Evolutionary conservation across 106 monocot species (phyloP).

Genomic region (Phalaenopsis aphrodite): DNA sequence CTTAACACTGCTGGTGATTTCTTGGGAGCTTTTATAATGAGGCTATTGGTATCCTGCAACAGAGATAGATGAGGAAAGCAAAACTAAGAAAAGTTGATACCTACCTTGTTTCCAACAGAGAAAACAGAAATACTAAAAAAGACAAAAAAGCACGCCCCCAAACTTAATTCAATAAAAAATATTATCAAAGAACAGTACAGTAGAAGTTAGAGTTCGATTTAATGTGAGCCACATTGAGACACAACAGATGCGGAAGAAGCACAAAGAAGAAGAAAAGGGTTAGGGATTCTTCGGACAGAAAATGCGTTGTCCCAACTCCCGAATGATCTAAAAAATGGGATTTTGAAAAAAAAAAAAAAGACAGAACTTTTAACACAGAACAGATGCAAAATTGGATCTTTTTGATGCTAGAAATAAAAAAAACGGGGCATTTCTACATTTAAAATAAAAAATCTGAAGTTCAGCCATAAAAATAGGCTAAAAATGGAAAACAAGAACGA

Average conservation of each 20-base stretch:
- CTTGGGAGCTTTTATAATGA: constrained; percentile 34
- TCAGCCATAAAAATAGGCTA: background rate
- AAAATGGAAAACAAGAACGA: background rate
- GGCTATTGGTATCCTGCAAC: constrained; percentile 20
- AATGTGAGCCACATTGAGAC: background rate
- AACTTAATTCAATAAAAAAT: background rate
- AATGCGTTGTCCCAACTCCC: background rate
- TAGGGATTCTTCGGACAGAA: background rate
- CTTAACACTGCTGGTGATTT: constrained; percentile 18
- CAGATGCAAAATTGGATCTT: background rate
- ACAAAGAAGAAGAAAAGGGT: background rate
- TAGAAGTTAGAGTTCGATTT: background rate
- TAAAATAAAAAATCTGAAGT: background rate
- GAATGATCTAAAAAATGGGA: background rate
- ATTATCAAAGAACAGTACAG: too few species aligned
- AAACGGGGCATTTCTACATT: background rate
- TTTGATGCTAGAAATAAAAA: background rate
- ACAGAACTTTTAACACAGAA: background rate
- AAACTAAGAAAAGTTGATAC: background rate
- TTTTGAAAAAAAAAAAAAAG: too few species aligned
- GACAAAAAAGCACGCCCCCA: too few species aligned
- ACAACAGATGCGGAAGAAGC: background rate
- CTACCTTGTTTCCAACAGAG: background rate
- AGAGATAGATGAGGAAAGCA: background rate
- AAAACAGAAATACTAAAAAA: background rate